phyloP scores from a whole-genome alignment of 2,329 filamentous ascomycete genomes.

The Trichoderma harzianum region DNA sequence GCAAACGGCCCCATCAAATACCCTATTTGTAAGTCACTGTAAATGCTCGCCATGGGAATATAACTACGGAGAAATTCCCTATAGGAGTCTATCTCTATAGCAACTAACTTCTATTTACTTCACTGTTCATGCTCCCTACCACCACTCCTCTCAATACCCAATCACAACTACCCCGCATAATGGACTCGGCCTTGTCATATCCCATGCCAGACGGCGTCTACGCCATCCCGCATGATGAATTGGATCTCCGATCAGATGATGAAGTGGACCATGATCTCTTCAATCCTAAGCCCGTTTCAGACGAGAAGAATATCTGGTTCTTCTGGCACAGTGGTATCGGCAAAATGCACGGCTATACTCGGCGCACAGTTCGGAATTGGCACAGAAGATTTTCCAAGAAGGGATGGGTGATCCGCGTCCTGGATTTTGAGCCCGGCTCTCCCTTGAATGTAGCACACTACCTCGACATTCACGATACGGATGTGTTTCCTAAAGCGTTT shows the following conservation, averaged over 20 bases:
- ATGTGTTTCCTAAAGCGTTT: conserved; percentile 49
- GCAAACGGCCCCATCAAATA: neutral
- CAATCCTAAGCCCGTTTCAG: conserved; percentile 36
- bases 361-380: conserved; percentile 53
- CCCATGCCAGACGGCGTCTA: conserved; percentile 5
- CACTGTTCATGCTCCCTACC: neutral
- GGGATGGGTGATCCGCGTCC: conserved; percentile 52
- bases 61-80: neutral
- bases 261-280: conserved; percentile 44
- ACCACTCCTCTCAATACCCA: neutral
- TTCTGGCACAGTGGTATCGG: conserved; percentile 54
- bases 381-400: conserved; percentile 48
- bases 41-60: neutral
- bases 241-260: conserved; percentile 46
- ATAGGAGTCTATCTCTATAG: neutral
- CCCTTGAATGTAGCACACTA: conserved; percentile 47
- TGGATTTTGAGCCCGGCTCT: conserved; percentile 44
- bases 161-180: neutral
- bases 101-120: neutral
- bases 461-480: conserved; percentile 43
- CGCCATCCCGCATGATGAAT: conserved; percentile 35
- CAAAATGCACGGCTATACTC: conserved; percentile 48
- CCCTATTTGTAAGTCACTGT: neutral
- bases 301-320: conserved; percentile 55
- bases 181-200: neutral